Base-by-base conservation (phyloP, 176 grass and related monocot genomes). In the Thinopyrum elongatum region DNA sequence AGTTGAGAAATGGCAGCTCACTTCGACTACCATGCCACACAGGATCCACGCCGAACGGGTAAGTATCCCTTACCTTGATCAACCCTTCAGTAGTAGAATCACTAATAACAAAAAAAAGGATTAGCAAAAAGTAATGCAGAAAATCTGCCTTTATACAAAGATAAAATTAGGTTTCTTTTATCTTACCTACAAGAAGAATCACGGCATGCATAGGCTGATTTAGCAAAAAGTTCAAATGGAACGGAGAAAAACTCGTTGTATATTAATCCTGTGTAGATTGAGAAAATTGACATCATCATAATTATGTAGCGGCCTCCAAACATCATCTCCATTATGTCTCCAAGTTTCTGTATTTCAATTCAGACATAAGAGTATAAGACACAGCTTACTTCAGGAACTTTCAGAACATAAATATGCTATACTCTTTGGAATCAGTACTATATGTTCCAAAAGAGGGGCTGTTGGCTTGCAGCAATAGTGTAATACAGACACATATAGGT, bases 241-340 rank as follows among this genome's bases (percentile, higher is more conserved):
- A 99, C 94, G 39, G 97, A 99, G 82, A 98, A 96, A 84, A 99
- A 99, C 75, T 99, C 94, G n/a, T 99, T 99, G 59, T 99, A 99
- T 80, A 99, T 88, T 77, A 99, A 86, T 85, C 97, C 94, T 33
- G 90, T 94, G 88, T 99, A 99, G 34, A 99, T 96, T 77, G 97
- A 99, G 86, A 99, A 99, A 62, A 96, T 3, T 69, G 90, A 10
- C 97, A 99, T 99, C 97, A 99, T 94, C 31, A 99, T 1, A 84
- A 99, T 94, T 62, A 99, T 90, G 91, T 99, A 99, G 59, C 94
- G 93, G 16, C 94, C 94, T 75, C 97, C 97, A 88, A 94, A 99
- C 83, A 90, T 94, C 97, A 99, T 99, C 80, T 99, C 97, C 94
- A 87, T 99, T 44, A 99, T 96, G 84, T 96, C 94, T 63, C 85